Evolutionary conservation across 306 rosid genomes (phyloP).

Genomic region (Castanea crenata): DNA sequence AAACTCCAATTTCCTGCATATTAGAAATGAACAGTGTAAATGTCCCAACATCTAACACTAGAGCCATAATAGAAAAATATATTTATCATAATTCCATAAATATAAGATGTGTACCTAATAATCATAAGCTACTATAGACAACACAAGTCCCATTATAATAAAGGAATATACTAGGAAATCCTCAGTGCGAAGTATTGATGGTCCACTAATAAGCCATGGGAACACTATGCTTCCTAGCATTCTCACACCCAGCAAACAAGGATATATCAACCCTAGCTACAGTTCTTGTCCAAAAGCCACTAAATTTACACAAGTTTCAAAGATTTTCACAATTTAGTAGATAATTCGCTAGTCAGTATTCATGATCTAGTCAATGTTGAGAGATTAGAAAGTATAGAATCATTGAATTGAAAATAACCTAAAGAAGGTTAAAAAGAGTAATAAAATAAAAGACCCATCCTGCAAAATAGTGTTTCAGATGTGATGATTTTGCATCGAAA

Average conservation of each 20-base stretch:
- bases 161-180: slow-evolving; percentile 68
- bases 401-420: slow-evolving; percentile 14
- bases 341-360: background rate
- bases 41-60: slow-evolving; percentile 12
- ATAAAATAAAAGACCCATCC: background rate
- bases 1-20: slow-evolving; percentile 81
- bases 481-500: background rate
- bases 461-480: background rate
- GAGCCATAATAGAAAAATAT: slow-evolving; percentile 10
- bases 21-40: slow-evolving; percentile 19
- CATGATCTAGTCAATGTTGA: background rate
- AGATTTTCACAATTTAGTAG: background rate
- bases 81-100: slow-evolving; percentile 12
- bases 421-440: slow-evolving; percentile 9
- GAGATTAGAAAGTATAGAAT: background rate
- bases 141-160: slow-evolving; percentile 51
- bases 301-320: slow-evolving; percentile 34
- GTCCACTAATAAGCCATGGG: slow-evolving; percentile 80
- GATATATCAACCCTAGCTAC: slow-evolving; percentile 77
- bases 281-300: slow-evolving; percentile 94
- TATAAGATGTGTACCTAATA: slow-evolving; percentile 66
- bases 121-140: slow-evolving; percentile 73
- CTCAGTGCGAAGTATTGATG: slow-evolving; percentile 68
- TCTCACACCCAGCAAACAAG: slow-evolving; percentile 78
- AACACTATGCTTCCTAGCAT: slow-evolving; percentile 88